A percentile compares a stretch with the other conserved stretches of the same genome.
phyloP scores from a whole-genome alignment of 2,329 filamentous ascomycete species.

The Fusarium sp. region DNA sequence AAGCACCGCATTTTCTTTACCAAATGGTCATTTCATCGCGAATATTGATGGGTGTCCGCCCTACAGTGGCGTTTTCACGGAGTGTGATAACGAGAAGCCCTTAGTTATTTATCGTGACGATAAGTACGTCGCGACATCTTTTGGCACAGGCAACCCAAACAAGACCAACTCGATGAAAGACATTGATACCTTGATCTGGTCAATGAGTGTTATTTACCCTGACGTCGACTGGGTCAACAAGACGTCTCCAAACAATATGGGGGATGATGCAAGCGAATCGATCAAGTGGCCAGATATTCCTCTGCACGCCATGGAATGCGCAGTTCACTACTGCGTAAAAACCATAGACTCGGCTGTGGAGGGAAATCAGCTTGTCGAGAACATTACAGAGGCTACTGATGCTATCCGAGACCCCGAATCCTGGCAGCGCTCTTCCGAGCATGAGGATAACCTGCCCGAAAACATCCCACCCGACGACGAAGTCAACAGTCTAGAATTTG shows the following conservation, averaged over 20 bases:
- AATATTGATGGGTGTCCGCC: constrained; percentile 15
- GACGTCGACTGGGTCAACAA: constrained; percentile 11
- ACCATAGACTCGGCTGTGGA: constrained; percentile 3
- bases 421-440: constrained; percentile 9
- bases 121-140: constrained; percentile 17
- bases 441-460: not conserved
- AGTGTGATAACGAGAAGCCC: not conserved
- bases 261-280: not conserved
- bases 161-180: constrained; percentile 32
- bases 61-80: not conserved
- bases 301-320: constrained; percentile 18
- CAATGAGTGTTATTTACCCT: constrained; percentile 25
- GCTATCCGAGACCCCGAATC: constrained; percentile 6
- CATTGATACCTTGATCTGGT: constrained; percentile 36
- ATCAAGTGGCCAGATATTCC: constrained; percentile 25
- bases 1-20: constrained; percentile 8
- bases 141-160: constrained; percentile 28
- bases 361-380: constrained; percentile 14
- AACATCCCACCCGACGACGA: constrained; percentile 7
- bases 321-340: constrained; percentile 30
- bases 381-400: constrained; percentile 1
- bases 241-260: not conserved
- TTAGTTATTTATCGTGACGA: constrained; percentile 4
- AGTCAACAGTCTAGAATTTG: constrained; percentile 8
- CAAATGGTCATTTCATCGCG: constrained; percentile 21